phyloP scores from a whole-genome alignment of 495 filamentous ascomycete genomes.

The Margaritispora aquatica region DNA sequence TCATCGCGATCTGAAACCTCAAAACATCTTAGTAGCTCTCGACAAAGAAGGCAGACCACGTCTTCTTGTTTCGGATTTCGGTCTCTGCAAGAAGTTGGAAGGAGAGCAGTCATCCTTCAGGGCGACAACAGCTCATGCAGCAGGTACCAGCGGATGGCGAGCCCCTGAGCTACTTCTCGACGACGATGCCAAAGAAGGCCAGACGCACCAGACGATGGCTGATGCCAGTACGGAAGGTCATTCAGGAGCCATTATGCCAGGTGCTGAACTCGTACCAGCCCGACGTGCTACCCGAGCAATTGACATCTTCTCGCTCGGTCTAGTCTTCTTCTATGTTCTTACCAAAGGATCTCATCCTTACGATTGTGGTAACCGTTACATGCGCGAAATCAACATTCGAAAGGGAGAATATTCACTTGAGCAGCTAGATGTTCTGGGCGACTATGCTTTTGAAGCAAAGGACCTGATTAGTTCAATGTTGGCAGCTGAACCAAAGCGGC shows the following conservation, averaged over 20 bases:
- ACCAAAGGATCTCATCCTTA: conserved; percentile 91
- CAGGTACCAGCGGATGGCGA: conserved; percentile 92
- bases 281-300: conserved; percentile 89
- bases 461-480: conserved; percentile 86
- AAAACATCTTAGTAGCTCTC: conserved; percentile 82
- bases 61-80: conserved; percentile 93
- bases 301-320: conserved; percentile 92
- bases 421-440: conserved; percentile 63
- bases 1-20: conserved; percentile 93
- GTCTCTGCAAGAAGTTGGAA: conserved; percentile 96
- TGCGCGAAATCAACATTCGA: conserved; percentile 94
- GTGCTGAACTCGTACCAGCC: conserved; percentile 43
- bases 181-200: conserved; percentile 44
- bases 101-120: conserved; percentile 91
- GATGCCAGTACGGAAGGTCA: conserved; percentile 27
- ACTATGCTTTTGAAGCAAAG: conserved; percentile 78
- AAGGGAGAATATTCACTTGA: conserved; percentile 73
- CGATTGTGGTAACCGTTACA: conserved; percentile 86
- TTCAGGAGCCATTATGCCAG: conserved; percentile 35
- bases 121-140: conserved; percentile 87
- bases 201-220: conserved; percentile 9
- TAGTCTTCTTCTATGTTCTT: conserved; percentile 94
- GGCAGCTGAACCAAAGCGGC: conserved; percentile 57
- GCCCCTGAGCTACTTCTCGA: conserved; percentile 88
- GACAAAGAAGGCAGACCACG: conserved; percentile 58